Conservation (phyloP, 129 eudicot species). For the Lactuca saligna region DNA sequence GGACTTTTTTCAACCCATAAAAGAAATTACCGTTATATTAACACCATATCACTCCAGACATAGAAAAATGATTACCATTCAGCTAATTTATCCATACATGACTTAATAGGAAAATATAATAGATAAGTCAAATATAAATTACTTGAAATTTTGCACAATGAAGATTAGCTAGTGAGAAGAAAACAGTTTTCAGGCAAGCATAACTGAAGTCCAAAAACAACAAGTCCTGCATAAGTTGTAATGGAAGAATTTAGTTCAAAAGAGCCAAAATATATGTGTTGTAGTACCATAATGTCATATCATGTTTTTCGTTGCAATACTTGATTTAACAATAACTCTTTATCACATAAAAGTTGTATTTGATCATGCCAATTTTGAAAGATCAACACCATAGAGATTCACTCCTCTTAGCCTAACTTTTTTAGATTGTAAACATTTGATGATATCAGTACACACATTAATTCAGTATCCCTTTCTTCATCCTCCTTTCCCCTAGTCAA, state of each 20-base stretch:
- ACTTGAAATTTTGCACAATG: conserved; percentile 94
- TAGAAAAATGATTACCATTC: too few relatives aligned
- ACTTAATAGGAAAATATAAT: neutral
- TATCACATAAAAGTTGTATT: conserved; percentile 5
- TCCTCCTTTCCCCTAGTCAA: conserved; percentile 62
- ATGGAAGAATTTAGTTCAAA: conserved; percentile 1
- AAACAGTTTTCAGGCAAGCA: conserved; percentile 78
- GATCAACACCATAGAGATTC: conserved; percentile 93
- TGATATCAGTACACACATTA: conserved; percentile 83
- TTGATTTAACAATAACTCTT: neutral
- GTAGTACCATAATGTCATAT: neutral
- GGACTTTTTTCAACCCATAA: too few relatives aligned
- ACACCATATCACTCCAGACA: too few relatives aligned
- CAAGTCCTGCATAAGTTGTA: conserved; percentile 64
- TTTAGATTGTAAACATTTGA: conserved; percentile 88
- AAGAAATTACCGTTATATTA: too few relatives aligned
- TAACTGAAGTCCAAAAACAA: conserved; percentile 89
- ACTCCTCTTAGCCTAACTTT: conserved; percentile 88
- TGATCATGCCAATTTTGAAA: conserved; percentile 78
- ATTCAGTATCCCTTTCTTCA: conserved; percentile 70
- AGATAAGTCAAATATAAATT: conserved; percentile 3
- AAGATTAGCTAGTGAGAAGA: conserved; percentile 96
- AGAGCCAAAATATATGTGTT: neutral
- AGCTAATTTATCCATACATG: too few relatives aligned
- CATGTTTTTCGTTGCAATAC: neutral